Percentiles rank a stretch among this genome's conserved stretches.
Evolutionary conservation across 352 stramenopile genomes (phyloP).

Genomic region (Globisporangium carolinianum): DNA sequence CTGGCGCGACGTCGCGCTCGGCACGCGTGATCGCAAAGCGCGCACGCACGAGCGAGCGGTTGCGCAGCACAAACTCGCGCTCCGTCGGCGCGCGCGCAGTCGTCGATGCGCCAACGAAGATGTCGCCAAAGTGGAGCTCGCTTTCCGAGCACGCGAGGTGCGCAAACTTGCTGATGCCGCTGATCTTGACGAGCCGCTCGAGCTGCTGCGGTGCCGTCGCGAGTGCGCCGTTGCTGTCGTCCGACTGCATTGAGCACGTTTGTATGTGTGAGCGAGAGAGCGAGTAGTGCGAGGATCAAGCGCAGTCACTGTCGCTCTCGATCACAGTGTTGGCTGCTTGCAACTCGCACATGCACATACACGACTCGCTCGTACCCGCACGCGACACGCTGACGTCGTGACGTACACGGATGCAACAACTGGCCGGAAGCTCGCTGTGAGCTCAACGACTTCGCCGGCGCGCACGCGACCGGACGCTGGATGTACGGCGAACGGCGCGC

Average conservation of each 20-base stretch:
- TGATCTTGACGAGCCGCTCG: conserved; percentile 78
- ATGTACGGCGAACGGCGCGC: conserved; percentile 72
- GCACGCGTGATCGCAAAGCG: conserved; percentile 65
- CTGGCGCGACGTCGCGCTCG: conserved; percentile 78
- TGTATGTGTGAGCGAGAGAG: not conserved
- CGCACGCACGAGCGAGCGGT: conserved; percentile 87
- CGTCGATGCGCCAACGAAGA: conserved; percentile 56
- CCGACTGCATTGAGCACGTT: conserved; percentile 16
- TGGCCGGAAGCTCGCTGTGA: conserved; percentile 72
- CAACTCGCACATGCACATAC: no score
- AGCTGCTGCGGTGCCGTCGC: conserved; percentile 11
- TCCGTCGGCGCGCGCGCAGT: conserved; percentile 40
- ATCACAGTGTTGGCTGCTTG: not conserved
- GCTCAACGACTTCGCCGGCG: conserved; percentile 53
- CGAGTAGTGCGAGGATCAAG: not conserved
- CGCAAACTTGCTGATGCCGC: conserved; percentile 86
- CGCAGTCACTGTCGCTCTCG: not conserved
- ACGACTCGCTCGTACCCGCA: conserved; percentile 32
- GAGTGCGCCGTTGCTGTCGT: conserved; percentile 16
- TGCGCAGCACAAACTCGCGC: conserved; percentile 83
- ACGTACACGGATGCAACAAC: conserved; percentile 81
- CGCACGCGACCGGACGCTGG: conserved; percentile 56
- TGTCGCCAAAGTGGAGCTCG: conserved; percentile 79
- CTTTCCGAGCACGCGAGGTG: conserved; percentile 77
- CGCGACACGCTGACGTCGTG: conserved; percentile 54